Conservation (phyloP, 352 stramenopile genomes). For the Phytopythium sindhum region DNA sequence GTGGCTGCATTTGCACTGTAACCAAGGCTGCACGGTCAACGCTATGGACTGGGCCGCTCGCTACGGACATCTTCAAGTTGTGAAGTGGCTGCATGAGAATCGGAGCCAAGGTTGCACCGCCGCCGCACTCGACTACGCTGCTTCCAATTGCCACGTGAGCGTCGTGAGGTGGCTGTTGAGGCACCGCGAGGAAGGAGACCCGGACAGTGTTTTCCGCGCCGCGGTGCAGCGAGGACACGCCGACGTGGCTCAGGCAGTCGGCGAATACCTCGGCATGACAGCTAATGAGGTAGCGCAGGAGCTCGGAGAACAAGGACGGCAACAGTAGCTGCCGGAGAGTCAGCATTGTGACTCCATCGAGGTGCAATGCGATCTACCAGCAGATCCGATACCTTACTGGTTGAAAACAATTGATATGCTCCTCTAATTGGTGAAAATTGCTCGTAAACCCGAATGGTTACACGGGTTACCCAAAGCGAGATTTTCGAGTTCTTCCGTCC, state of each 20-base stretch:
- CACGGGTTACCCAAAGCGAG: not conserved
- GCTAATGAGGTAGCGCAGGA: not conserved
- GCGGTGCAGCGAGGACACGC: constrained; percentile 28
- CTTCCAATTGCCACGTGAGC: constrained; percentile 21
- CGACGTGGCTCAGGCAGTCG: constrained; percentile 22
- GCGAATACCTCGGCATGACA: not conserved
- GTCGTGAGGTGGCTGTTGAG: constrained; percentile 22
- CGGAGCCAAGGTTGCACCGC: not conserved
- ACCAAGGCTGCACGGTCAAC: constrained; percentile 23
- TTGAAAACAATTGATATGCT: not conserved
- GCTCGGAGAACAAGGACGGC: too few species aligned
- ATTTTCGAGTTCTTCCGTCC: not conserved
- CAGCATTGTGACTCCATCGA: too few species aligned
- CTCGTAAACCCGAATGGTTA: not conserved
- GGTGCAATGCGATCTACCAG: too few species aligned
- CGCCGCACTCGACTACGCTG: constrained; percentile 24
- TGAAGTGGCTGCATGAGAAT: too few species aligned
- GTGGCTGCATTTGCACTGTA: constrained; percentile 21
- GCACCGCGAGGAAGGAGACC: constrained; percentile 15
- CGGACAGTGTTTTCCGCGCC: constrained; percentile 17
- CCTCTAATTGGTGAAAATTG: not conserved
- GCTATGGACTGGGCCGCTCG: constrained; percentile 27
- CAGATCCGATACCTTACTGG: not conserved
- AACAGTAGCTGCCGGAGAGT: too few species aligned
- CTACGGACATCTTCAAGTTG: constrained; percentile 25